Evolutionary conservation across 305 asterid species (phyloP), one percentile per base, ranked within the genome.

Genomic region (Fraxinus ornus): DNA sequence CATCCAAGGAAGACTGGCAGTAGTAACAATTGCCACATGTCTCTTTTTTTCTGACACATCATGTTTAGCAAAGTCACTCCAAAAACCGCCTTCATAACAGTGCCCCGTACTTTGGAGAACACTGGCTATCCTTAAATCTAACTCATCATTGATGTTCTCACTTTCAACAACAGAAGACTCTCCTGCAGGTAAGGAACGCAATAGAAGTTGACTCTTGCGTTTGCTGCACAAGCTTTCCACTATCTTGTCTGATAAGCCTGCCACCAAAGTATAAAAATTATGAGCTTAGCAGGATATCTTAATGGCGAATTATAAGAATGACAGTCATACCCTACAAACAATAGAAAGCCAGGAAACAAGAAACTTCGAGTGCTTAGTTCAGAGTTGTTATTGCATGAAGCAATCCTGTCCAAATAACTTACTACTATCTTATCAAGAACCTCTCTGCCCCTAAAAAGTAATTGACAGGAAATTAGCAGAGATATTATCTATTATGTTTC

Each of bases 1-100:
- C 98, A 97, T 94, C 99, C 99, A 97, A 82, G 99, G 99, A 85
- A 97, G 99, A 88, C 99, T 97, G 81, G 99, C 98, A 22, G 99
- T 97, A 66, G 99, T 97, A 75, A 97, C 97, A 32, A 97, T 97
- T 76, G 99, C 98, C 60, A 97, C 98, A 78, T 97, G 95, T 90
- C 99, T 92, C 90, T 91, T 95, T 79, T 85, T 87, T 80, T 88
- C 95, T 0, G 90, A 82, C 36, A 78, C 71, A 5, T 90, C 91
- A 28, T 83, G 90, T 84, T 92, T 91, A 47, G 89, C 85, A 15
- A 79, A 37, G 85, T 93, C 97, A 79, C 89, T 82, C 98, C 95
- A 97, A 85, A 94, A 89, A 62, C 97, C 95, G 85, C 98, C 99
- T 81, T 94, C 98, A 87, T 92, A 89, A 85, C 87, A 81, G 85